Evolutionary conservation across 352 stramenopile species (phyloP), one percentile per base, ranked within the genome.

Genomic region (Globisporangium nunn): DNA sequence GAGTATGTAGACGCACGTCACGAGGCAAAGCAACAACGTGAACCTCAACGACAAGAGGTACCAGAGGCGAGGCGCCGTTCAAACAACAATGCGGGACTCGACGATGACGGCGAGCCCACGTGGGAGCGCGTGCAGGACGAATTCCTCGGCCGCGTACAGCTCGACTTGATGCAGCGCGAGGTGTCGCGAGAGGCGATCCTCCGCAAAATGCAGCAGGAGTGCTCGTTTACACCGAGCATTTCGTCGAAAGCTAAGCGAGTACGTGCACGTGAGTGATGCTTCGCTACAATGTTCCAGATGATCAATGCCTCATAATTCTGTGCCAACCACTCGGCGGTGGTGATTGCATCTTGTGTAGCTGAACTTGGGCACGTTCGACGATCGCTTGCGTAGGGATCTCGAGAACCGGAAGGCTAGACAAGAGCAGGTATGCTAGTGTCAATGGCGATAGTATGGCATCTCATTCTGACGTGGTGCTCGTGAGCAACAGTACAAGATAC

Each of bases 71-170:
- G 37, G n/a, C 28, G 48, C 3, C 33, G 35, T 3, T 10, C 41
- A n/a, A 41, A 44, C n/a, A 54, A 44, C 49, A 43, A 54, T 10
- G 18, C 49, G 31, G 4, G 17, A 1, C 15, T 54, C 30, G 5
- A 54, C 33, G 33, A n/a, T 8, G 5, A 54, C 33, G 33, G 31
- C 10, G 18, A 18, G 52, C 63, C 35, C 48, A 72, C 65, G 14
- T 87, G 79, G 81, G 54, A 65, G 12, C 62, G 83, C 37, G 73
- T 88, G 3, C 71, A 75, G 12, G 73, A 84, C 33, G 76, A 81
- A 48, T 88, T 91, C 46, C 62, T 91, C 3, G 75, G 72, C 6
- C 81, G 81, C 18, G 61, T 91, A 29, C 75, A 87, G 51, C 54
- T 85, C 23, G 81, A 91, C 66, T 47, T 82, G 50, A 53, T 70